Percentiles rank a stretch among this genome's conserved stretches.
phyloP scores from a whole-genome alignment of 2,329 filamentous ascomycete genomes.

The Penicillium sp. region DNA sequence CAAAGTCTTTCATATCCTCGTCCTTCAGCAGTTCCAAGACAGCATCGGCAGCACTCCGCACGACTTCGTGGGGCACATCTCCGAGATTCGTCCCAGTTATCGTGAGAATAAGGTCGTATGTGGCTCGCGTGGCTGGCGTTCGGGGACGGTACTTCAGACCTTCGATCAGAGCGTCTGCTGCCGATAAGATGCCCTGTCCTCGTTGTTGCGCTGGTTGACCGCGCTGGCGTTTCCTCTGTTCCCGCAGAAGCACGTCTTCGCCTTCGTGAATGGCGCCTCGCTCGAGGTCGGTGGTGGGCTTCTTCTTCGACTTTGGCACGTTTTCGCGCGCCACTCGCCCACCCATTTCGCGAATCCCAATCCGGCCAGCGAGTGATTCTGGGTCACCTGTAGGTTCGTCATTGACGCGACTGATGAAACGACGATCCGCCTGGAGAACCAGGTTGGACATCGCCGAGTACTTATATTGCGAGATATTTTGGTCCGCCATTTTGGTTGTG shows the following conservation, averaged over 20 bases:
- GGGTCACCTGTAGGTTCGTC: conserved; percentile 97
- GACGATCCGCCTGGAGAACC: conserved; percentile 98
- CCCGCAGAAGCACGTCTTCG: conserved; percentile 72
- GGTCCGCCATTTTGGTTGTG: conserved; percentile 58
- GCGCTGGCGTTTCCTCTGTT: conserved; percentile 78
- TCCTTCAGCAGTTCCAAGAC: conserved; percentile 90
- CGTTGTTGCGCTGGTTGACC: conserved; percentile 65
- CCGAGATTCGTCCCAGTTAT: conserved; percentile 83
- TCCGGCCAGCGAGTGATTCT: conserved; percentile 88
- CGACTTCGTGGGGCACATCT: conserved; percentile 86
- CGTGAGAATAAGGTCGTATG: conserved; percentile 89
- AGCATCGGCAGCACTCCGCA: conserved; percentile 88
- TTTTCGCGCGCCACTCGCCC: conserved; percentile 71
- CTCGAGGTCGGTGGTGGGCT: conserved; percentile 60
- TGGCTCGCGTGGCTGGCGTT: conserved; percentile 83
- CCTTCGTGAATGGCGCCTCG: conserved; percentile 72
- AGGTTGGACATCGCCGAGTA: conserved; percentile 99
- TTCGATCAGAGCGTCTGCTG: conserved; percentile 80
- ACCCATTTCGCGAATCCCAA: conserved; percentile 94
- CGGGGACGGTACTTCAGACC: conserved; percentile 87
- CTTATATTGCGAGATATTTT: conserved; percentile 89
- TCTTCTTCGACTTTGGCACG: conserved; percentile 75
- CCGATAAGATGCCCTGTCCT: conserved; percentile 72
- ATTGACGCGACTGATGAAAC: conserved; percentile 84
- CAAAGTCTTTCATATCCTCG: conserved; percentile 90